Evolutionary conservation across 768 basidiomycete genomes (phyloP), one percentile per base, ranked within the genome.

Genomic region (Suillus bovinus): DNA sequence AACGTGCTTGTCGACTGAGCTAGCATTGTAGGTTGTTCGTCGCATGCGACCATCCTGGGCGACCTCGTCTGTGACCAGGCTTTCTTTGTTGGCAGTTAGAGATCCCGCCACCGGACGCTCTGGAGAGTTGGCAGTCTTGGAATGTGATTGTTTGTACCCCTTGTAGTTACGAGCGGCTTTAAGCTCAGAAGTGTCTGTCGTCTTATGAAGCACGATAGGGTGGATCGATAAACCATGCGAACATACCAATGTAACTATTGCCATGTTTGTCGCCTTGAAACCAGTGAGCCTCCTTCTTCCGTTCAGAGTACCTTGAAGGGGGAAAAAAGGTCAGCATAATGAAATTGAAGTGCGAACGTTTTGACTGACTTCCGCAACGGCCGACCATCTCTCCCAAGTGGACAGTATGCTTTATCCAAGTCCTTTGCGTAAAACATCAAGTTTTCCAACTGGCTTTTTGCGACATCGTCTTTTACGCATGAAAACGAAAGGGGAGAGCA

Each of bases 401-500:
- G 88, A 46, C 81, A 81, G 61, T 87, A 86, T 4, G 86, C 82
- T 1, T 71, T 69, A 5, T 76, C 70, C 24, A 79, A 67, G 24
- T 80, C 82, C 58, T 78, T 80, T 14, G 73, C 71, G 61, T 85
- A 88, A 44, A 78, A 74, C 47, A 67, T 70, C 59, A 89, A 70
- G 38, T 77, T 71, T 29, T 85, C 83, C 0, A 75, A 73, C 69
- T 91, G 89, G 17, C 75, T 79, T 69, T 80, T 76, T 31, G 82
- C 71, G 9, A 83, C 74, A 5, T 87, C 85, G 10, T 77, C 76
- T 0, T 86, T 65, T 36, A 89, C 78, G 66, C 85, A 85, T 13
- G 83, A 88, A 68, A 92, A 92, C 8, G 89, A 90, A 56, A 91
- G 76, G 2, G 85, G 77, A 6, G 84, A 89, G n/a, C 69, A 61